A percentile compares a stretch with the other conserved stretches of the same genome.
Evolutionary conservation across 2,329 filamentous ascomycete genomes (phyloP).

Genomic region (Kalmusia sp.): DNA sequence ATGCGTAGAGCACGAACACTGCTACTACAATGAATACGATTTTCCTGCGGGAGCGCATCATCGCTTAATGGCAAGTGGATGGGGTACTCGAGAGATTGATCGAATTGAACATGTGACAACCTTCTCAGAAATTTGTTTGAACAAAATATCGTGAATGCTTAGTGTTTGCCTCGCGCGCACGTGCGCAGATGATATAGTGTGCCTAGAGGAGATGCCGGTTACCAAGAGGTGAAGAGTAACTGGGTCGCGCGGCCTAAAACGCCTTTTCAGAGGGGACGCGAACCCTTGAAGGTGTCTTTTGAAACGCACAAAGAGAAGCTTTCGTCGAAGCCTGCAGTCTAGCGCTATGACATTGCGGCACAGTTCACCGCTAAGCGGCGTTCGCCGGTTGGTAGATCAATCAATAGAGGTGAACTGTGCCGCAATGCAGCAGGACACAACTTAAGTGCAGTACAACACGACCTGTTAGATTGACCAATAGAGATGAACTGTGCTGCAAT

Average conservation of each 20-base stretch:
- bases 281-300: conserved; percentile 2
- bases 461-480: no score
- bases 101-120: not conserved
- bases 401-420: no score
- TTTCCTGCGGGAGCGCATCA: conserved; percentile 17
- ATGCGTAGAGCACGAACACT: conserved; percentile 21
- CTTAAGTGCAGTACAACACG: conserved; percentile 1
- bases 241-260: conserved; percentile 3
- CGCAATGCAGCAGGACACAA: conserved; percentile 4
- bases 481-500: no score
- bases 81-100: conserved; percentile 1
- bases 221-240: conserved; percentile 5
- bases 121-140: conserved; percentile 1
- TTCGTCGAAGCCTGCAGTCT: conserved; percentile 4
- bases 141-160: conserved; percentile 9
- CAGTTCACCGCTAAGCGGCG: conserved; percentile 17
- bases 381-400: conserved; percentile 13
- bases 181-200: conserved; percentile 9
- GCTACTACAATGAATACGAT: conserved; percentile 18
- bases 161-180: conserved; percentile 6
- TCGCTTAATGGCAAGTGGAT: conserved; percentile 12
- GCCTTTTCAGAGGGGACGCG: conserved; percentile 8
- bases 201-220: conserved; percentile 4
- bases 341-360: conserved; percentile 17
- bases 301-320: not conserved